Evolutionary conservation across 1,284 basidiomycete species (phyloP).

Genomic region (Trichosporon coremiiforme): DNA sequence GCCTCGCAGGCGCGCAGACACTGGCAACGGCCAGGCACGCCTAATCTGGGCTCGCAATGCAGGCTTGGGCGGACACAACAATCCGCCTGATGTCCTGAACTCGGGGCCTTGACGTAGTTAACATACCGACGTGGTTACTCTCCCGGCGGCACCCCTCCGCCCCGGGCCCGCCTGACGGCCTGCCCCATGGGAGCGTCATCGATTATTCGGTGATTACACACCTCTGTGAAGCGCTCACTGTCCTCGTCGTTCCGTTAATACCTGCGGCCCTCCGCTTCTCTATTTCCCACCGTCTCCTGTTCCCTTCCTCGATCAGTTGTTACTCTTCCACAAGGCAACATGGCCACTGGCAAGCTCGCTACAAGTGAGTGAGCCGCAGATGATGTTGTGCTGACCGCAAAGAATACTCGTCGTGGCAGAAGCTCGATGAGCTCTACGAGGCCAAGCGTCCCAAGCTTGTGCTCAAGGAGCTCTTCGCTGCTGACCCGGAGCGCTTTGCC

Average conservation of each 20-base stretch:
- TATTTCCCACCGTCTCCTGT: not conserved
- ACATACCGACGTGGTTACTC: constrained; percentile 10
- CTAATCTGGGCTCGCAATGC: not conserved
- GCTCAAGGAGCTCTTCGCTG: constrained; percentile 86
- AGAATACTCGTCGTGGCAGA: constrained; percentile 89
- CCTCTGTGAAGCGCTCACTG: not conserved
- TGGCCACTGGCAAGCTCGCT: constrained; percentile 51
- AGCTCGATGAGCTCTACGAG: constrained; percentile 84
- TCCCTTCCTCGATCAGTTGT: not conserved
- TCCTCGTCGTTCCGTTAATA: not conserved
- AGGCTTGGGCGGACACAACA: not conserved
- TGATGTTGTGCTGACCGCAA: constrained; percentile 23
- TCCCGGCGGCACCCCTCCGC: constrained; percentile 2
- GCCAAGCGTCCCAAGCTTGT: constrained; percentile 72
- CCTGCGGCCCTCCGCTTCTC: not conserved
- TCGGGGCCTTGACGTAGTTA: not conserved
- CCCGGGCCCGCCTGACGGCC: not conserved
- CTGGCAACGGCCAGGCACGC: not conserved
- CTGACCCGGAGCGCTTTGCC: constrained; percentile 80
- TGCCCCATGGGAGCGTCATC: constrained; percentile 15
- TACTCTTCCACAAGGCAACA: constrained; percentile 22
- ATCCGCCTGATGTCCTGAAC: not conserved
- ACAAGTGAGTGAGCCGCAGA: constrained; percentile 39
- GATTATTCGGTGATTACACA: constrained; percentile 10
- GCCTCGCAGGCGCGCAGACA: too few relatives aligned